Evolutionary conservation across 2,329 filamentous ascomycete species (phyloP).

Genomic region (Coniochaeta hoffmannii): DNA sequence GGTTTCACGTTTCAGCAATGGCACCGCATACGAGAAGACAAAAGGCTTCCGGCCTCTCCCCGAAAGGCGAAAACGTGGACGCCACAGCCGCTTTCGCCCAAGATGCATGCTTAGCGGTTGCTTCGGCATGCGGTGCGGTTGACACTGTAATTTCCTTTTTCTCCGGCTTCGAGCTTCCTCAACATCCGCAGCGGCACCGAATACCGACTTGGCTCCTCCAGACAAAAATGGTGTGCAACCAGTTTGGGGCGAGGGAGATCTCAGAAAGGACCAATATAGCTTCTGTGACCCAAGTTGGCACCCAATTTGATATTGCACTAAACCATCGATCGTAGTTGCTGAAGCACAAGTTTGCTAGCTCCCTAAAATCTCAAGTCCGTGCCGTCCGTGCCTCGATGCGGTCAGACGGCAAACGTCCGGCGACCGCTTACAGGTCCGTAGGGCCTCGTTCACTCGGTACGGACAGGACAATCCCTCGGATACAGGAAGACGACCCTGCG

Average conservation of each 20-base stretch:
- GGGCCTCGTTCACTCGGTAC: no score
- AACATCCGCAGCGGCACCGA: background rate
- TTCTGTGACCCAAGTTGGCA: background rate
- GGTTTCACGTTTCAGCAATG: background rate
- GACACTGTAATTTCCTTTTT: background rate
- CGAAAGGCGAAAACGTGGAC: no score
- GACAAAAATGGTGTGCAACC: no score
- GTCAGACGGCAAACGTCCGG: background rate
- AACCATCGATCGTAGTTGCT: background rate
- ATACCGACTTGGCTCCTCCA: no score
- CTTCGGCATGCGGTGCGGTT: background rate
- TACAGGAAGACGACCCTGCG: no score
- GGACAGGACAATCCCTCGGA: no score
- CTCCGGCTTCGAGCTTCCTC: background rate
- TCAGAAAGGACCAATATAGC: no score
- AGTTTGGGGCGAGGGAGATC: no score
- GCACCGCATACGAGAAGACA: background rate
- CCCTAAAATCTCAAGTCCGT: background rate
- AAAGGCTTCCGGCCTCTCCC: no score
- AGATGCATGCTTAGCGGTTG: no score
- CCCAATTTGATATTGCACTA: background rate
- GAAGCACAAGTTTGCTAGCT: background rate
- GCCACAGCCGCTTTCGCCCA: no score
- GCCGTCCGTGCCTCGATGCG: constrained; percentile 1
- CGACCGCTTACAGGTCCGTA: no score